Evolutionary conservation across 257 asterid species (phyloP), one percentile per base, ranked within the genome.

Genomic region (Cinchona pubescens): DNA sequence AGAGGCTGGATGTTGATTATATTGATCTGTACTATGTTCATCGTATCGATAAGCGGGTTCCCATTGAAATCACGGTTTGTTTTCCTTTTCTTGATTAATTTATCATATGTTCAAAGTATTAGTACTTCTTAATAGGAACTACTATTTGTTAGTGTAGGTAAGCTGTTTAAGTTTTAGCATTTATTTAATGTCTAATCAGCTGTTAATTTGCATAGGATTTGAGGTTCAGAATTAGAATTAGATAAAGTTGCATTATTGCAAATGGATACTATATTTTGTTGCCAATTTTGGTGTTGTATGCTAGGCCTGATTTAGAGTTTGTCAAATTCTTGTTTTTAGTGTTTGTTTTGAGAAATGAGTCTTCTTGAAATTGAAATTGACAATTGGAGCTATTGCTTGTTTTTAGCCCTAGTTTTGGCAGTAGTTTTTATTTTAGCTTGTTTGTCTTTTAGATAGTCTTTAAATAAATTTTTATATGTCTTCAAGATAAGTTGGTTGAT

Each of bases 1-100:
- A 79, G 78, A 69, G 82, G 19, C 71, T 79, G 5, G 75, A 69
- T n/a, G 10, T 74, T 40, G 79, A 79, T 71, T 75, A 55, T 49
- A 79, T 79, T 62, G 80, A 79, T 53, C 66, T 79, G 9, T 79
- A 79, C 37, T 79, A 75, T 71, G 65, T 49, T 9, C 80, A 79
- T 71, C 76, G 80, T n/a, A 75, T 79, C 51, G 83, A 69, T 34
- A 75, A 43, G 0, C 29, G 32, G 23, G 29, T 75, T 40, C 83
- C 79, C 40, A 75, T 79, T 25, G 79, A 79, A 69, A 43, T 79
- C 76, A 74, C 76, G 68, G 79, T 79, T 67, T 30, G 73, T 46
- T 45, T 14, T 5, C 30, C 15, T 35, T 49, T 11, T 43, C n/a
- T 16, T 43, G 29, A 38, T 2, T 56, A 25, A n/a, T 8, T 2